These are phyloP conservation scores for Fusarium nurragi DNA, from an alignment of 2,329 filamentous ascomycete genomes.

Conservation along the genomic window DNA sequence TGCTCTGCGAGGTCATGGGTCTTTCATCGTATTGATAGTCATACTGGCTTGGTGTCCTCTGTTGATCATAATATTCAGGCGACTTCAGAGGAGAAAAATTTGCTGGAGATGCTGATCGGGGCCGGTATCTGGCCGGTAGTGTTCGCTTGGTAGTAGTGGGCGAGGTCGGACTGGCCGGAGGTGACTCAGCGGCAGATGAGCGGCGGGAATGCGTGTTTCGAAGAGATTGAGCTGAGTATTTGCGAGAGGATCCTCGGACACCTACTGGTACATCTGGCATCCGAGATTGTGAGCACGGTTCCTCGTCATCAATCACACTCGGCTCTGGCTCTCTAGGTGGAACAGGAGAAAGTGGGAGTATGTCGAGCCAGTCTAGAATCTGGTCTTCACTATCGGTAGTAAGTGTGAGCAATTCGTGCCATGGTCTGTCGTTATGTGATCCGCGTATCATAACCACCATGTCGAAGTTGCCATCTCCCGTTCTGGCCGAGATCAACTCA, in stretches of 20 bases:
- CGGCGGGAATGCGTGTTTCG: conserved; percentile 37
- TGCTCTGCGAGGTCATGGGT: conserved; percentile 49
- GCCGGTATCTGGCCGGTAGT: conserved; percentile 42
- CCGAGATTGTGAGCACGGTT: conserved; percentile 27
- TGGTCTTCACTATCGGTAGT: conserved; percentile 79
- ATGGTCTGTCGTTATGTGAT: conserved; percentile 69
- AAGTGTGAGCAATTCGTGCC: conserved; percentile 87
- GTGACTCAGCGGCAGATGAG: conserved; percentile 34
- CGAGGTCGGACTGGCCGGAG: conserved; percentile 46
- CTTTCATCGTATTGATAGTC: conserved; percentile 43
- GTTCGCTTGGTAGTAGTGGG: conserved; percentile 49
- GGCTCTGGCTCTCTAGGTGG: conserved; percentile 56
- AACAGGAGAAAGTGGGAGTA: conserved; percentile 68
- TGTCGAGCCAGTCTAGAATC: conserved; percentile 85
- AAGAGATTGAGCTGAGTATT: conserved; percentile 39
- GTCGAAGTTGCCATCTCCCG: conserved; percentile 74
- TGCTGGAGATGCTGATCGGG: conserved; percentile 35
- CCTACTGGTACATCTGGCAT: conserved; percentile 48
- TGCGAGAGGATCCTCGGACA: conserved; percentile 41
- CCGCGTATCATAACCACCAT: conserved; percentile 90
- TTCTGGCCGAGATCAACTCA: conserved; percentile 79
- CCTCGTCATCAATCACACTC: conserved; percentile 46
- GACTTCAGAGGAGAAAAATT: conserved; percentile 42
- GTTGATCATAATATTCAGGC: conserved; percentile 35
- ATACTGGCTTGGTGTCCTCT: conserved; percentile 53